These are phyloP conservation scores for Halenospora varia DNA, from an alignment of 495 filamentous ascomycete species.

Conservation along the genomic window DNA sequence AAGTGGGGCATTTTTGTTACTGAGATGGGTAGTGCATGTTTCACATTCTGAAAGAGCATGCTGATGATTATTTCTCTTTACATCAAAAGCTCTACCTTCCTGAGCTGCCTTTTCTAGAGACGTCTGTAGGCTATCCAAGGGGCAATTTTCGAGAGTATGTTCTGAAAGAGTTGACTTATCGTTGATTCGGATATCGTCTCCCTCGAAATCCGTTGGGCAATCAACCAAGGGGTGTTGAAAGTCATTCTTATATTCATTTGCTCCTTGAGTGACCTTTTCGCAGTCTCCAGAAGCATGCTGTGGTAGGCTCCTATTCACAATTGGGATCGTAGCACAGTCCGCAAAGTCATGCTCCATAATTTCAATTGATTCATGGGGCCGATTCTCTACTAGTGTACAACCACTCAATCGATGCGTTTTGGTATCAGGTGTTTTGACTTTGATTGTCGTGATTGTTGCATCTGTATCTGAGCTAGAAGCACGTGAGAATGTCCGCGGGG, in stretches of 20 bases:
- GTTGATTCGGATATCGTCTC: no score
- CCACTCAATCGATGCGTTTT: not conserved
- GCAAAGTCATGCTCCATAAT: not conserved
- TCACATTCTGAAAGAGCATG: constrained; percentile 1
- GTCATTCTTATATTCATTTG: not conserved
- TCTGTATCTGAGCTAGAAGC: not conserved
- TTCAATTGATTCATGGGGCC: no score
- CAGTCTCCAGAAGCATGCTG: not conserved
- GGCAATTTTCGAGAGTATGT: no score
- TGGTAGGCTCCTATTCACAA: not conserved
- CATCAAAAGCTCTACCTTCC: no score
- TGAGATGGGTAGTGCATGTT: no score
- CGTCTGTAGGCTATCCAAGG: no score
- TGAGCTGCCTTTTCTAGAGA: no score
- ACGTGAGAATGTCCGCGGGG: not conserved
- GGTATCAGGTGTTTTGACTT: no score
- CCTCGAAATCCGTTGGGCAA: not conserved
- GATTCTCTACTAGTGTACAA: not conserved
- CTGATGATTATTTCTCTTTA: not conserved
- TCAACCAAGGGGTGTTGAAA: not conserved
- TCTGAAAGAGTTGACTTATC: no score
- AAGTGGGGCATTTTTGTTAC: no score
- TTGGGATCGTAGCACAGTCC: not conserved
- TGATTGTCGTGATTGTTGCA: no score
- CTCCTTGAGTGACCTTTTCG: not conserved